Evolutionary conservation across 2,329 filamentous ascomycete genomes (phyloP).

Genomic region (Trichoderma gracile): DNA sequence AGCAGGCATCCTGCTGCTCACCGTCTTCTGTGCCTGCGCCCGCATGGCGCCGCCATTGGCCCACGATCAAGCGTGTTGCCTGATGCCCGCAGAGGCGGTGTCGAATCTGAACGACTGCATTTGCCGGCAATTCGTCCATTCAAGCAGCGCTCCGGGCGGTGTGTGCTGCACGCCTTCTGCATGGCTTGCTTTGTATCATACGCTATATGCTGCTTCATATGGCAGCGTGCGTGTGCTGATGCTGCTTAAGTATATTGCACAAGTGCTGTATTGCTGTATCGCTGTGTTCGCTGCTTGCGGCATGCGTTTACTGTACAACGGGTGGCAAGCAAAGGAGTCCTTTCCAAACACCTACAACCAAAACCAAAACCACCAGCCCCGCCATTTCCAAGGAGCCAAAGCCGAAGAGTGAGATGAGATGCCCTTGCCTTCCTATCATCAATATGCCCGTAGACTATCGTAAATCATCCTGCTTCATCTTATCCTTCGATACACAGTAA

Average conservation of each 20-base stretch:
- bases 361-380: not conserved
- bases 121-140: constrained; percentile 21
- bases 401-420: constrained; percentile 16
- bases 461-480: not conserved
- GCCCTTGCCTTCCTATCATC: not conserved
- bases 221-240: not conserved
- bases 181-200: too few relatives aligned
- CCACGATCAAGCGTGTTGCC: constrained; percentile 1
- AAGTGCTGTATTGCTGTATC: too few relatives aligned
- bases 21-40: constrained; percentile 20
- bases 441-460: not conserved
- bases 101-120: constrained; percentile 14
- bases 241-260: too few relatives aligned
- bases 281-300: constrained; percentile 10
- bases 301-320: constrained; percentile 21
- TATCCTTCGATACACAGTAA: not conserved
- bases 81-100: constrained; percentile 23
- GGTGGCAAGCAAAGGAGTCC: not conserved
- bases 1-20: not conserved
- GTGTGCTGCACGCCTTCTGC: constrained; percentile 2
- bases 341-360: not conserved
- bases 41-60: constrained; percentile 20
- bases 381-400: not conserved
- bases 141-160: constrained; percentile 4
- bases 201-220: too few relatives aligned